Evolutionary conservation across 345 rosid species (phyloP), one percentile per base, ranked within the genome.

Genomic region (Toxicodendron radicans): DNA sequence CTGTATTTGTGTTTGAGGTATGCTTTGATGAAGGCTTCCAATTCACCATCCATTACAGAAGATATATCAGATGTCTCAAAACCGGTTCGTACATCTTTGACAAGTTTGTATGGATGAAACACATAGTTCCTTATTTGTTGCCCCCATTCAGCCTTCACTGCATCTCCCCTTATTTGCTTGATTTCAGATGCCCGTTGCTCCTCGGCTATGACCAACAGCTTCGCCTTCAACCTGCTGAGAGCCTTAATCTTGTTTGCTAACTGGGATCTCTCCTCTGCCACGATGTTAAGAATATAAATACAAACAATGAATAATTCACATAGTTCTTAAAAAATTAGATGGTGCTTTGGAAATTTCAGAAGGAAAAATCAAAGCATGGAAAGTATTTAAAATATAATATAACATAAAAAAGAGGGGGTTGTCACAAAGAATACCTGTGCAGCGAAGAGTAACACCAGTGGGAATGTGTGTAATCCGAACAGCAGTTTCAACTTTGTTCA

Each of bases 71-170:
- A 87, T 61, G 99, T 92, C 78, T 91, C 99, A 0, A 76, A 65
- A 32, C 92, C 83, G 9, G 97, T 91, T 54, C 99, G 79, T 3
- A 93, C 91, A 72, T 95, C 99, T 75, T 95, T 92, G 57, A 95
- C 97, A 9, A 95, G 92, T 81, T 95, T 95, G 84, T 95, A 92
- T 0, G 99, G 99, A 84, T 95, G 98, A 83, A 95, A 92, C 23
- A 95, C 99, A 17, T 92, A 92, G 82, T 95, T 92, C 73, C 97
- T 72, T 59, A 92, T 92, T 74, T 92, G 98, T 78, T 92, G 99
- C 43, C 99, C 99, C 99, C 99, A 95, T 66, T 92, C 98, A 8
- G 98, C 99, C 82, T 92, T 91, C 84, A 92, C 98, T 10, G 78
- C 88, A 81, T 95, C 99, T 67, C 99, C 99, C 70, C 94, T 85